Conservation (phyloP, 2,329 filamentous ascomycete species). For the Lecanoromycetidae sp. region DNA sequence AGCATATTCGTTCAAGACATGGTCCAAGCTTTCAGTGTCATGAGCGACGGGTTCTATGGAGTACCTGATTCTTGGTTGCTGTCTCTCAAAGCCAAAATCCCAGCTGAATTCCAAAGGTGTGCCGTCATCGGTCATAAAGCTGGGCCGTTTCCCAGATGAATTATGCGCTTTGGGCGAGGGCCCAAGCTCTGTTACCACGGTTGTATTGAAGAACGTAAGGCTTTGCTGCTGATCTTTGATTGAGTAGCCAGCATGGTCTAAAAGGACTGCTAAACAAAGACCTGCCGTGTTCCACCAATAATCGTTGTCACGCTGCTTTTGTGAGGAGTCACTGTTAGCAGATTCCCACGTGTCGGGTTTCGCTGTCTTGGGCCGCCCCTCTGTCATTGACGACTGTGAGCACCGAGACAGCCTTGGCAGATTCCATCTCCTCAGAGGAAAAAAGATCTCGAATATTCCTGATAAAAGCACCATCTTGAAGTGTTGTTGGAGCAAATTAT, state of each 20-base stretch:
- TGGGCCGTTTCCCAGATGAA: conserved; percentile 22
- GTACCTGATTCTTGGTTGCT: conserved; percentile 5
- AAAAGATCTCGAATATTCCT: too few species aligned
- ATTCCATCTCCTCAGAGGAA: too few species aligned
- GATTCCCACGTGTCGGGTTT: too few species aligned
- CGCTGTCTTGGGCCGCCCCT: too few species aligned
- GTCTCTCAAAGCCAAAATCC: conserved; percentile 21
- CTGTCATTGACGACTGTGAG: too few species aligned
- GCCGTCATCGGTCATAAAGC: conserved; percentile 33
- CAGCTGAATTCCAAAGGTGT: conserved; percentile 31
- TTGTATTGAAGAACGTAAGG: neutral
- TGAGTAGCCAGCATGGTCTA: conserved; percentile 1
- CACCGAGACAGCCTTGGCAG: too few species aligned
- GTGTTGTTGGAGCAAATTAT: too few species aligned
- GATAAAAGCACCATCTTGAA: too few species aligned
- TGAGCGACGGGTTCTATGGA: conserved; percentile 7
- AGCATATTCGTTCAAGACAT: conserved; percentile 1
- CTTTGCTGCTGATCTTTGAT: neutral
- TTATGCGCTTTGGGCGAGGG: neutral
- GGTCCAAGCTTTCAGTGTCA: neutral
- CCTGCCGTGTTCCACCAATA: conserved; percentile 8
- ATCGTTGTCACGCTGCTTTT: too few species aligned
- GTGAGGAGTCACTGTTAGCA: too few species aligned
- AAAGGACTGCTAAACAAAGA: neutral
- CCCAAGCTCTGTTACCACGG: neutral